Base-by-base conservation (phyloP, 1,284 basidiomycete genomes). In the Moesziomyces globuligerus region DNA sequence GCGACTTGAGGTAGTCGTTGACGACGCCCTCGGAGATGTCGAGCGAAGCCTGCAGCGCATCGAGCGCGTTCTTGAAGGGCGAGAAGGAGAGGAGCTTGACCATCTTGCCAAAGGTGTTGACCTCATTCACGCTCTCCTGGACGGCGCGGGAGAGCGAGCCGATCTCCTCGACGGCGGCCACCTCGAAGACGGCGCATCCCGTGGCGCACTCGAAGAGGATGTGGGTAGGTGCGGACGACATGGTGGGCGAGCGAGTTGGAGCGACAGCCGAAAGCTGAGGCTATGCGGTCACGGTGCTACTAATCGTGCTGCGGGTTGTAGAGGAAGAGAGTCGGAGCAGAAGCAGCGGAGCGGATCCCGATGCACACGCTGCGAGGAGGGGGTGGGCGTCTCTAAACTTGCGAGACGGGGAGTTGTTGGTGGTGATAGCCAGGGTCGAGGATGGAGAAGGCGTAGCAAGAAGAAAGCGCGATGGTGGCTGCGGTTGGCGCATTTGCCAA, bases 21-120 rank as follows among this genome's bases (percentile, higher is more conserved):
- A 97, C 84, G 59, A 95, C 87, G 68, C 92, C 94, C 87, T 98
- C 95, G 6, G 95, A 98, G 17, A 98, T 85, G 84, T 98, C 94
- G 83, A 98, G 96, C 56, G 91, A 90, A 79, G 96, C 97, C 85
- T 98, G 94, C 72, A 99, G 86, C 25, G 95, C 96, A 83, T 98
- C 91, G 1, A 93, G 93, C 37, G 94, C 94, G 72, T 87, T 94
- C 83, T 93, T 93, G 87, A 96, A 98, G 2, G 96, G 95, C 58
- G 90, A 87, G 86, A 98, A 98, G 81, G 91, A 94, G 83, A 91
- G 84, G 78, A 98, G 86, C 79, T 89, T 87, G 73, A 98, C 91
- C 91, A 97, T 95, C 86, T 94, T 94, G 74, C 88, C 87, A 84
- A 99, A 98, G 83, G 92, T 94, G 81, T 89, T 86, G 78, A 95